Percentiles rank a stretch among this genome's conserved stretches.
phyloP scores from a whole-genome alignment of 495 filamentous ascomycete species.

The Lepidopterella palustris region DNA sequence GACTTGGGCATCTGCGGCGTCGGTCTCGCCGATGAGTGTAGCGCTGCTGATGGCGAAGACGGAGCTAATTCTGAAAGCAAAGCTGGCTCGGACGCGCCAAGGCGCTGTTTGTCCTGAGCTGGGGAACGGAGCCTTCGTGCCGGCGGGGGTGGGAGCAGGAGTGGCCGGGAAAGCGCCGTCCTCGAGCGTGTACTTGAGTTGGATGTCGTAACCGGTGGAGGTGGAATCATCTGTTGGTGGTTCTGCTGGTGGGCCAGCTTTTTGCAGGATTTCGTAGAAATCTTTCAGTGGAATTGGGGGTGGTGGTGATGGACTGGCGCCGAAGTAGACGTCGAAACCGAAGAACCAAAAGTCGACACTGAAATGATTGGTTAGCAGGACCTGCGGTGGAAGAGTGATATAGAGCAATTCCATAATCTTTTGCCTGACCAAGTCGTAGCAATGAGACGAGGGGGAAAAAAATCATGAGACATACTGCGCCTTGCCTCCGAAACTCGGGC shows the following conservation, averaged over 20 bases:
- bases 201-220: neutral
- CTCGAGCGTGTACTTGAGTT: conserved; percentile 2
- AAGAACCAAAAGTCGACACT: neutral
- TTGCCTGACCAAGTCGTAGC: neutral
- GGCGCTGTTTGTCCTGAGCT: neutral
- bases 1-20: no score
- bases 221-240: no score
- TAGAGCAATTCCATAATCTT: neutral
- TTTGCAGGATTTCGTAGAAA: no score
- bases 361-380: neutral
- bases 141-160: neutral
- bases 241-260: no score
- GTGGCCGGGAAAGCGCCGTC: conserved; percentile 5
- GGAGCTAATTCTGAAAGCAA: neutral
- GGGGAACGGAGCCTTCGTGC: no score
- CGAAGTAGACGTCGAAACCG: neutral
- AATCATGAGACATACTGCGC: no score
- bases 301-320: neutral
- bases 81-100: neutral
- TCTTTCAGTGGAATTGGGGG: neutral
- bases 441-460: no score
- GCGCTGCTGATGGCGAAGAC: neutral
- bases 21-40: no score
- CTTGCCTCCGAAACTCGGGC: no score
- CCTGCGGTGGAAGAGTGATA: neutral